Base-by-base conservation (phyloP, 2,329 filamentous ascomycete species). In the Microsporum canis region DNA sequence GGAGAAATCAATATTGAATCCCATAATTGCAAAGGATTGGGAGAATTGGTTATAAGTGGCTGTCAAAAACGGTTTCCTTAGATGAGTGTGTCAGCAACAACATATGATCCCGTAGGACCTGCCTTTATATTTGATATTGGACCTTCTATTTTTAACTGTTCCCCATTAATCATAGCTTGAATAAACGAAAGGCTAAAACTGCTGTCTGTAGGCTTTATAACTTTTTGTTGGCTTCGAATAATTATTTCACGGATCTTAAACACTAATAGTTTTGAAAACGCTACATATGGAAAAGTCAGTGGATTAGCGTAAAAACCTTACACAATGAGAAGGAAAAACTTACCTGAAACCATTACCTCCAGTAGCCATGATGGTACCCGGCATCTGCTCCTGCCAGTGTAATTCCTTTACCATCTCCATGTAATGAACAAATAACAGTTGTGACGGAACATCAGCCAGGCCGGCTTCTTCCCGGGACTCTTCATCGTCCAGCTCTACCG, bases 351-450 rank as follows among this genome's bases (percentile, higher is more conserved):
- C 85, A 75, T 86, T 86, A 70, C 91, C 88, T 7, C 94, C 94
- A 0, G 94, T 99, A 1, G 90, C 91, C 76, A 97, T 86, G 63
- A 97, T 77, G 38, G 85, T 86, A 34, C 94, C 94, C 0, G 90
- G 88, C 72, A 97, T 96, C 78, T 99, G 94, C 38, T 88, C 88
- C 77, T 97, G 92, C 92, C 94, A 99, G 77, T 99, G 94, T 41
- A 91, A 78, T 77, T 99, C 94, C 82, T 96, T 97, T 61, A 91
- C 91, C 68, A 89, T 86, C 69, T 95, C 88, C 79, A 95, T 90
- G 73, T 95, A 96, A 77, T 99, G 94, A 70, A 96, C 91, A 74
- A 99, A 99, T 65, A 99, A 79, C 68, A 99, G 77, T 75, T 99
- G 94, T 3, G 94, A 90, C 62, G 94, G 94, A 65, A 97, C 90